Evolutionary conservation across 2,329 filamentous ascomycete genomes (phyloP).

Genomic region (Aspergillus sp.): DNA sequence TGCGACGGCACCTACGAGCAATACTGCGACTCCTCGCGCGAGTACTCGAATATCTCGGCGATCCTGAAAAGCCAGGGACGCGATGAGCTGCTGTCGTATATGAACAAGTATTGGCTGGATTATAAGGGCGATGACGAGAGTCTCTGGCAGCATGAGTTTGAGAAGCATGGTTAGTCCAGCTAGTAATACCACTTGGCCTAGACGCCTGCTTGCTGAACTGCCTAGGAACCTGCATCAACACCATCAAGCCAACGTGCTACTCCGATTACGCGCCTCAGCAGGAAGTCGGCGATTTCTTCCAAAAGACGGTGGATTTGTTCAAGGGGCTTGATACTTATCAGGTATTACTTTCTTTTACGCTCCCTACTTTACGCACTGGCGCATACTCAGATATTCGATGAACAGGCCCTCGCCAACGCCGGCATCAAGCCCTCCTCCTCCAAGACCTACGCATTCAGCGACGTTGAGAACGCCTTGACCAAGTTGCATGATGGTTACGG

Average conservation of each 20-base stretch:
- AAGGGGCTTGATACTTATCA: constrained; percentile 49
- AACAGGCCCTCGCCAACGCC: constrained; percentile 44
- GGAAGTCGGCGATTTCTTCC: constrained; percentile 52
- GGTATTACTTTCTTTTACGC: constrained; percentile 15
- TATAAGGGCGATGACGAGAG: constrained; percentile 46
- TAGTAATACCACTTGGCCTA: neutral
- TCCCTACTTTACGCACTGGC: too few relatives aligned
- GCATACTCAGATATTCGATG: neutral
- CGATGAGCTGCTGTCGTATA: constrained; percentile 46
- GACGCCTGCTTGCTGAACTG: neutral
- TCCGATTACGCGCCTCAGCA: constrained; percentile 45
- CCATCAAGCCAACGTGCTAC: constrained; percentile 59
- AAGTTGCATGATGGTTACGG: constrained; percentile 40
- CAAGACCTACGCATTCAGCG: constrained; percentile 44
- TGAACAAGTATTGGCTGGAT: constrained; percentile 55
- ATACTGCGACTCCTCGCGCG: constrained; percentile 49
- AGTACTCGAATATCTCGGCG: constrained; percentile 49
- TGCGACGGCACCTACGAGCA: constrained; percentile 49
- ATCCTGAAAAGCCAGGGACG: constrained; percentile 46
- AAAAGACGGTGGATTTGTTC: constrained; percentile 48
- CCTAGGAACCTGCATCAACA: constrained; percentile 58
- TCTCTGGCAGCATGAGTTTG: constrained; percentile 65
- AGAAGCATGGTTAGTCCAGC: constrained; percentile 49
- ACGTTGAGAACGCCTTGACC: constrained; percentile 45
- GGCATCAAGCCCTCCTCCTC: constrained; percentile 46